These are phyloP conservation scores for Pestalotiopsis sp. DNA, from an alignment of 2,329 filamentous ascomycete species.

Conservation along the genomic window DNA sequence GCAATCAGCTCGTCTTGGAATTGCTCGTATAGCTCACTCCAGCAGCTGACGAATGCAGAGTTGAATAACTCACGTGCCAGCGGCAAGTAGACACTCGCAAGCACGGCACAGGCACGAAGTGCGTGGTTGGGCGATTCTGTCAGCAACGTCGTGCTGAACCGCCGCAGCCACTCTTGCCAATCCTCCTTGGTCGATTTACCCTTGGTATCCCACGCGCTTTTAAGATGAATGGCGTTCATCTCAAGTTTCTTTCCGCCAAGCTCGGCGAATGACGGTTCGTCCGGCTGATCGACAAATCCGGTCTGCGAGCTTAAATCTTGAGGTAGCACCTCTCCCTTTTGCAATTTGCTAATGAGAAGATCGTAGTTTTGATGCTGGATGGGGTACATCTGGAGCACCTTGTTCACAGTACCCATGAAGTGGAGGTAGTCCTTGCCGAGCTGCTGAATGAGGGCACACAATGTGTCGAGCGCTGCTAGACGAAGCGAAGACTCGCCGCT, in stretches of 20 bases:
- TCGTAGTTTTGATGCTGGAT: constrained; percentile 92
- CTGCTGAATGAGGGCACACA: constrained; percentile 94
- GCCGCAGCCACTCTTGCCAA: constrained; percentile 98
- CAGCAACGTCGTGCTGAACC: constrained; percentile 92
- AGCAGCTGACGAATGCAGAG: constrained; percentile 97
- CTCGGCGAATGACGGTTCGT: constrained; percentile 82
- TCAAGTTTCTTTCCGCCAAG: constrained; percentile 91
- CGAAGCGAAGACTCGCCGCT: constrained; percentile 74
- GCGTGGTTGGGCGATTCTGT: constrained; percentile 97
- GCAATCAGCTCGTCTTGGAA: constrained; percentile 96
- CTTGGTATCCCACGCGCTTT: constrained; percentile 94
- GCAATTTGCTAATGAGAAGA: constrained; percentile 86
- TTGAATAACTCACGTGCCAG: constrained; percentile 96
- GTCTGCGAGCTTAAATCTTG: constrained; percentile 91
- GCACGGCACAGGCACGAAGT: constrained; percentile 85
- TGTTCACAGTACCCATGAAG: constrained; percentile 92
- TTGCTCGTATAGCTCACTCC: constrained; percentile 95
- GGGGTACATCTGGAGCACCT: constrained; percentile 76
- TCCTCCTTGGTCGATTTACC: constrained; percentile 98
- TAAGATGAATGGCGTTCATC: constrained; percentile 96
- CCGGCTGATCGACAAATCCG: constrained; percentile 74
- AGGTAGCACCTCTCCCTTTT: constrained; percentile 92
- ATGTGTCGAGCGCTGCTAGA: constrained; percentile 84
- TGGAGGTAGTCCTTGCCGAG: constrained; percentile 94
- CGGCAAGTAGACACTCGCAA: constrained; percentile 89